Base-by-base conservation (phyloP, 768 basidiomycete species). In the Psilocybe azurescens region DNA sequence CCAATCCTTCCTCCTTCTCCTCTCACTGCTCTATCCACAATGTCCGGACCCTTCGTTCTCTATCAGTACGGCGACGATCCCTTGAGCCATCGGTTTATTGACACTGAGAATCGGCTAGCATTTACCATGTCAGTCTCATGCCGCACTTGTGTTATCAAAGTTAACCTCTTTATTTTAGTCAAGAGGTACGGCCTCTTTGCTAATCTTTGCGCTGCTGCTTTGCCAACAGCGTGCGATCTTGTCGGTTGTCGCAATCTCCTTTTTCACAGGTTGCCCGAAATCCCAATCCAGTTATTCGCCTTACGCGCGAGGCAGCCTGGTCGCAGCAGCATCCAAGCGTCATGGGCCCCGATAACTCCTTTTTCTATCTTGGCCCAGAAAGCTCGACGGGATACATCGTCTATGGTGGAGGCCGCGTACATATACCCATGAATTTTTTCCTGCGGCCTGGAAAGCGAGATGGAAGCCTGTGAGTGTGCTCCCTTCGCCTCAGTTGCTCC, bases 271-370 rank as follows among this genome's bases (percentile, higher is more conserved):
- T 82, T 52, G 83, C 81, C 18, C 76, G 80, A 59, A 78, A 75
- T 53, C 86, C 89, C 20, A 90, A 89, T 73, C 74, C 82, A 29
- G 80, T 92, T 62, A 79, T 91, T 62, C 82, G 86, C 63, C 75
- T 93, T 57, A 80, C 82, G 44, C 85, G 91, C 16, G 89, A 93
- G 68, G 72, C 79, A 0, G 79, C 77, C 20, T 93, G 91, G 91
- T 78, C 85, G 24, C 81, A 86, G 67, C 86, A 86, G 58, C 86
- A 91, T 69, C 84, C 86, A 24, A 81, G 78, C 51, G 86, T 92
- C 64, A 88, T 91, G 86, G 91, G 91, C n/a, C 91, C 91, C n/a
- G 84, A 81, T 61, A 89, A 84, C 44, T 86, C 91, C 5, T 91
- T 82, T 70, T 83, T 92, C 63, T 93, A 91, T 69, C 86, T 93